phyloP scores from a whole-genome alignment of 371 early-diverging fungal genomes.

The Blakeslea trispora region DNA sequence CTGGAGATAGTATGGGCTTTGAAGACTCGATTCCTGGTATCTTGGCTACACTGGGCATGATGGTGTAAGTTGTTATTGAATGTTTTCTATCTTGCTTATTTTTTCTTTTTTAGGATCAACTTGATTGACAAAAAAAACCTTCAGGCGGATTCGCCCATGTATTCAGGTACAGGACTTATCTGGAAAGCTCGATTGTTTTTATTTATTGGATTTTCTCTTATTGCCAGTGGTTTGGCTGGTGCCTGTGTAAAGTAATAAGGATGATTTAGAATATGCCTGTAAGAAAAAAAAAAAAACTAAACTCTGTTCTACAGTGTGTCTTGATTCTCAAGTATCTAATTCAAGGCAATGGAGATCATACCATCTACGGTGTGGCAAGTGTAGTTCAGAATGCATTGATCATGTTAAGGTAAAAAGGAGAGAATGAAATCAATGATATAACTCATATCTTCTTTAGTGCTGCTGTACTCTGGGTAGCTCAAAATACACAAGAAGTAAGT shows the following conservation, averaged over 20 bases:
- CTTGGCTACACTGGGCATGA: conserved; percentile 73
- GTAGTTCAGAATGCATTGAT: conserved; percentile 70
- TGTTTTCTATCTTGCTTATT: neutral
- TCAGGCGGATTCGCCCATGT: conserved; percentile 54
- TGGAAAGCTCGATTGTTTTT: conserved; percentile 74
- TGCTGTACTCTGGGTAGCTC: conserved; percentile 49
- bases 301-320: conserved; percentile 53
- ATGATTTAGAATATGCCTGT: too few species aligned
- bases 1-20: conserved; percentile 59
- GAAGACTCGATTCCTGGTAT: conserved; percentile 85
- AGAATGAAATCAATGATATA: too few species aligned
- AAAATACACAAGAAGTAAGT: conserved; percentile 47
- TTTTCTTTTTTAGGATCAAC: conserved; percentile 45
- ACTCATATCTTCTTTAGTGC: conserved; percentile 31
- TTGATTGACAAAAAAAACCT: conserved; percentile 59
- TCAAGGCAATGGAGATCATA: conserved; percentile 56
- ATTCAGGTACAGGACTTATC: conserved; percentile 50
- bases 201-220: conserved; percentile 79
- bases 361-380: conserved; percentile 70
- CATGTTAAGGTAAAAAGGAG: conserved; percentile 62
- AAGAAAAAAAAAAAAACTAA: too few species aligned
- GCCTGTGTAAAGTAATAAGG: conserved; percentile 57
- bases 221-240: conserved; percentile 78
- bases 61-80: conserved; percentile 68
- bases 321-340: conserved; percentile 73